Conservation (phyloP, 441 rosid genomes). For the Gossypium armourianum region DNA sequence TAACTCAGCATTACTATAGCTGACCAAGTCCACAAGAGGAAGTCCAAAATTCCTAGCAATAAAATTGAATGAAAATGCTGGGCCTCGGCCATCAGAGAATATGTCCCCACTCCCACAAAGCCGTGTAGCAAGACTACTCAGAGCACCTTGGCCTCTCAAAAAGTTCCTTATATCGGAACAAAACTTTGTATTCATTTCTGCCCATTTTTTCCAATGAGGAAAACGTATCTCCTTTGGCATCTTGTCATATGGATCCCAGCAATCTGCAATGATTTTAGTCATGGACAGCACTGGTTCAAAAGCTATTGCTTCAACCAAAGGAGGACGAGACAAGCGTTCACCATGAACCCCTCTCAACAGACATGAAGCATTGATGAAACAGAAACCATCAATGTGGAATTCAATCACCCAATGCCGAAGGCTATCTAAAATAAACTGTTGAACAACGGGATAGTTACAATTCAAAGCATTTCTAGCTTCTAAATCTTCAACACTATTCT, state of each 20-base stretch:
- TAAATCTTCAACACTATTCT: constrained; percentile 23
- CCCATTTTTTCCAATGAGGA: constrained; percentile 93
- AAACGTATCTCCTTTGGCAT: constrained; percentile 36
- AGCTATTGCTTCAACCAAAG: constrained; percentile 71
- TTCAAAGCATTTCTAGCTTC: constrained; percentile 42
- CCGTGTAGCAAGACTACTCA: constrained; percentile 76
- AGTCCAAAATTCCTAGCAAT: constrained; percentile 70
- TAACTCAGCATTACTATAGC: constrained; percentile 46
- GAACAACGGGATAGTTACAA: constrained; percentile 64
- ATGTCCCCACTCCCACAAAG: constrained; percentile 83
- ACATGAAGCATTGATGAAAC: constrained; percentile 63
- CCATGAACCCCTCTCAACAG: constrained; percentile 57
- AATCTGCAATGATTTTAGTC: constrained; percentile 68
- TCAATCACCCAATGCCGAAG: constrained; percentile 71
- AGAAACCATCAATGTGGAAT: constrained; percentile 76
- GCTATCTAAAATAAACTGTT: constrained; percentile 58
- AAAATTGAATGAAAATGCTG: constrained; percentile 67
- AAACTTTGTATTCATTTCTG: constrained; percentile 56
- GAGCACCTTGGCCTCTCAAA: constrained; percentile 54
- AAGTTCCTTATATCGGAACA: constrained; percentile 58
- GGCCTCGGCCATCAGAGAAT: constrained; percentile 73
- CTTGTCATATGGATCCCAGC: constrained; percentile 45
- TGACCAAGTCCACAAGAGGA: constrained; percentile 71
- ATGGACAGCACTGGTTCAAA: constrained; percentile 72
- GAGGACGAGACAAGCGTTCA: constrained; percentile 66